phyloP scores from a whole-genome alignment of 140 eudicot genomes.

The Cichorium intybus region DNA sequence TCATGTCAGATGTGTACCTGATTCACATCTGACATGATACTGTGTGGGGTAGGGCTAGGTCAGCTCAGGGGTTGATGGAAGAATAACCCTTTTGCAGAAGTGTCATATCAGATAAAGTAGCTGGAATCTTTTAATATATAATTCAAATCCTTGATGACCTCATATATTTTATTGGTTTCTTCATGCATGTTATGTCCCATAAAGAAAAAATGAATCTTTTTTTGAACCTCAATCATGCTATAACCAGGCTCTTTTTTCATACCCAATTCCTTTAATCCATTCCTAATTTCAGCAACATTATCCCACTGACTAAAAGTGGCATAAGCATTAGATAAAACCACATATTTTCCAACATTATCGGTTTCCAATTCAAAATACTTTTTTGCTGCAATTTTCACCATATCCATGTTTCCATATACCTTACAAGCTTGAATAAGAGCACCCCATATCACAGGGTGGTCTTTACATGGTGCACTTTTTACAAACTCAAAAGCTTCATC shows the following conservation, averaged over 20 bases:
- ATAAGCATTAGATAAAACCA: conserved; percentile 76
- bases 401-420: conserved; percentile 69
- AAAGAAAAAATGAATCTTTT: conserved; percentile 58
- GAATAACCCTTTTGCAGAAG: not conserved
- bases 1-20: too few relatives aligned
- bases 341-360: conserved; percentile 84
- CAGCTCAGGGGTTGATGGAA: not conserved
- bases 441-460: conserved; percentile 87
- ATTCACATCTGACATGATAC: too few relatives aligned
- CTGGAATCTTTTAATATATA: conserved; percentile 45
- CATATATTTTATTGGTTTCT: conserved; percentile 43
- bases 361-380: conserved; percentile 72
- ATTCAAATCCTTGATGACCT: conserved; percentile 50
- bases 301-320: conserved; percentile 78
- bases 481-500: conserved; percentile 78
- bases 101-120: conserved; percentile 15
- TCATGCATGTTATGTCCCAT: conserved; percentile 74
- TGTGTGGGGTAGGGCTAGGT: too few relatives aligned
- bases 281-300: conserved; percentile 76
- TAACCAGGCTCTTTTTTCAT: conserved; percentile 85
- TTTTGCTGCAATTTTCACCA: conserved; percentile 70
- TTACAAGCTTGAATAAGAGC: conserved; percentile 87
- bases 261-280: conserved; percentile 59
- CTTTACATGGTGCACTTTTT: conserved; percentile 57
- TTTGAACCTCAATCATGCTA: conserved; percentile 92